phyloP scores from a whole-genome alignment of 495 filamentous ascomycete species.

The Tuber melanosporum region DNA sequence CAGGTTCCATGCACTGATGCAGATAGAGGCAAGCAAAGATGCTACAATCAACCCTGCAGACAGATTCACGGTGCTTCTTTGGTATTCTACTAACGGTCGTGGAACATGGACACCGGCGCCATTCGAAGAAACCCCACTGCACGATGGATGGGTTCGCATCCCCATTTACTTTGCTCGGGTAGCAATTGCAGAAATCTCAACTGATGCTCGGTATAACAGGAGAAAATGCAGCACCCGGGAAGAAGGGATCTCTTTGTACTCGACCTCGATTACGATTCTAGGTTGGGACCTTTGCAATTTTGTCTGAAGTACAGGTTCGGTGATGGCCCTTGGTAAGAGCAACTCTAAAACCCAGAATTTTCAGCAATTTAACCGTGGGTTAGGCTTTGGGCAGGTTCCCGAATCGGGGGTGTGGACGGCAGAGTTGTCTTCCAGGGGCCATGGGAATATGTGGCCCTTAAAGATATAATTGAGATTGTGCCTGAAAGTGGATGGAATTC shows the following conservation, averaged over 20 bases:
- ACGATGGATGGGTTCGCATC: slow-evolving; percentile 14
- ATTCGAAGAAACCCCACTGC: slow-evolving; percentile 10
- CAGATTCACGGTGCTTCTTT: slow-evolving; percentile 21
- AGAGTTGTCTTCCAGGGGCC: slow-evolving; percentile 20
- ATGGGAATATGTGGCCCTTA: background rate
- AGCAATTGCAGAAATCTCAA: slow-evolving; percentile 7
- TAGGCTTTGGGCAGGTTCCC: slow-evolving; percentile 36
- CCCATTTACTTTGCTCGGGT: background rate
- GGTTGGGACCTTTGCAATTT: slow-evolving; percentile 32
- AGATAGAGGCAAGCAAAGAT: background rate
- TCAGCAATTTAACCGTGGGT: background rate
- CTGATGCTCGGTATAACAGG: background rate
- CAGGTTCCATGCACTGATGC: slow-evolving; percentile 24
- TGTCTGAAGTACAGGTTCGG: slow-evolving; percentile 34
- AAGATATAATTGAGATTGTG: background rate
- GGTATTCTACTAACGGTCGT: slow-evolving; percentile 25
- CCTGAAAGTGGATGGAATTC: background rate
- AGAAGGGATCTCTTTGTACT: slow-evolving; percentile 27
- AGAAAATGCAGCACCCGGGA: background rate
- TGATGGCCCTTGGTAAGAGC: slow-evolving; percentile 30
- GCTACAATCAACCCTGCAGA: slow-evolving; percentile 6
- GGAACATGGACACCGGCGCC: slow-evolving; percentile 17
- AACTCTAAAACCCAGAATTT: background rate
- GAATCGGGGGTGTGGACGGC: slow-evolving; percentile 33
- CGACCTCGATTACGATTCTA: slow-evolving; percentile 22